Evolutionary conservation across 2,329 filamentous ascomycete genomes (phyloP).

Genomic region (Clonostachys sp.): DNA sequence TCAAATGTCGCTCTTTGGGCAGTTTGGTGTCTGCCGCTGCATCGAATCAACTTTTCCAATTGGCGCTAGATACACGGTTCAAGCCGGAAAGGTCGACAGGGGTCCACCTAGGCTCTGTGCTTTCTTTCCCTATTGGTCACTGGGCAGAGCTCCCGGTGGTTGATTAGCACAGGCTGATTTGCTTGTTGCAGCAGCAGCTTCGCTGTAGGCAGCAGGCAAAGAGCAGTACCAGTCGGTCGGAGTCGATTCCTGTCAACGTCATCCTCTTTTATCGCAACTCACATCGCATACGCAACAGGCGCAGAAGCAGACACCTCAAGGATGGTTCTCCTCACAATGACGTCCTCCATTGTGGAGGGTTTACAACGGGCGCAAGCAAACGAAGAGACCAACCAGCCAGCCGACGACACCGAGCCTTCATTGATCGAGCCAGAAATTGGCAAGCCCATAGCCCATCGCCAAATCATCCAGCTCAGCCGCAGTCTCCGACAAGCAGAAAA

Average conservation of each 20-base stretch:
- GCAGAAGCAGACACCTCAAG: background rate
- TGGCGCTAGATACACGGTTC: too few relatives aligned
- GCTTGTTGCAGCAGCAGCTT: background rate
- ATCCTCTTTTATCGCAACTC: too few relatives aligned
- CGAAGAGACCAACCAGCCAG: conserved; percentile 7
- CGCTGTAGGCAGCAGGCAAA: background rate
- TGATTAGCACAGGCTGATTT: background rate
- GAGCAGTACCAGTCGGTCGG: background rate
- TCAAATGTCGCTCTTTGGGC: too few relatives aligned
- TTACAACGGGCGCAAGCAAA: conserved; percentile 29
- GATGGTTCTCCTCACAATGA: conserved; percentile 81
- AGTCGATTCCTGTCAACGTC: background rate
- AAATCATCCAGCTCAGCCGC: conserved; percentile 61
- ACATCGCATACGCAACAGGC: too few relatives aligned
- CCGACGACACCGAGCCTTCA: conserved; percentile 33
- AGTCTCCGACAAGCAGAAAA: conserved; percentile 31
- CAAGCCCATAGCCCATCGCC: conserved; percentile 66
- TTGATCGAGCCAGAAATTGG: conserved; percentile 49
- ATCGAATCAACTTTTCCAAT: too few relatives aligned
- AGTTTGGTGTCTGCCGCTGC: too few relatives aligned
- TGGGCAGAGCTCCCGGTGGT: too few relatives aligned
- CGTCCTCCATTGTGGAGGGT: conserved; percentile 60
- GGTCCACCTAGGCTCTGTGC: too few relatives aligned
- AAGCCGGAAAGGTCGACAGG: too few relatives aligned
- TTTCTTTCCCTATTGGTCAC: too few relatives aligned